phyloP scores from a whole-genome alignment of 2,329 filamentous ascomycete genomes.

The Paraconiothyrium brasiliense region DNA sequence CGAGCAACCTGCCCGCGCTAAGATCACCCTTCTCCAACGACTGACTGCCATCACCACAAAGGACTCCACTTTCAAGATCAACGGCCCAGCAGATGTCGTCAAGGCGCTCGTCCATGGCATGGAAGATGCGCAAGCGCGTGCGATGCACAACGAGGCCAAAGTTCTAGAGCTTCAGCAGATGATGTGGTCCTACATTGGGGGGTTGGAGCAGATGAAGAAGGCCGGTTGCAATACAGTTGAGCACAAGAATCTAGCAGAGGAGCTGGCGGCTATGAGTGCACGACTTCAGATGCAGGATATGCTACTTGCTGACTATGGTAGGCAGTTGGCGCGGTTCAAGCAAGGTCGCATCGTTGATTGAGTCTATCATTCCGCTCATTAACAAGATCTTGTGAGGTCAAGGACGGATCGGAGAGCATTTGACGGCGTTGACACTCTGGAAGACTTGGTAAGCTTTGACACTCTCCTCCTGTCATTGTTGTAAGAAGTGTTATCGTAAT shows the following conservation, averaged over 20 bases:
- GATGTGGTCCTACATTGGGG: background rate
- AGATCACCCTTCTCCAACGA: slow-evolving; percentile 20
- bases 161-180: slow-evolving; percentile 4
- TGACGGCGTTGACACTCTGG: too few species aligned
- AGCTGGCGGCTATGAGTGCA: slow-evolving; percentile 22
- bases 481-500: too few species aligned
- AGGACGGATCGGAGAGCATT: too few species aligned
- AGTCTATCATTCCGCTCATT: too few species aligned
- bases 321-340: slow-evolving; percentile 1
- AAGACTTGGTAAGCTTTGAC: too few species aligned
- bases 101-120: slow-evolving; percentile 19
- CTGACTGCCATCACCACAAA: slow-evolving; percentile 19
- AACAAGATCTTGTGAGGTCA: too few species aligned
- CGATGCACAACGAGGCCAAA: slow-evolving; percentile 10
- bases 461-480: too few species aligned
- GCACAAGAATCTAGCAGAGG: slow-evolving; percentile 21
- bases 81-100: slow-evolving; percentile 19
- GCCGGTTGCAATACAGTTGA: background rate
- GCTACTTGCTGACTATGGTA: slow-evolving; percentile 10
- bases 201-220: slow-evolving; percentile 7
- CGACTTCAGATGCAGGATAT: slow-evolving; percentile 18
- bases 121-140: slow-evolving; percentile 12
- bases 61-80: slow-evolving; percentile 20
- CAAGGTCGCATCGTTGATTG: background rate
- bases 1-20: slow-evolving; percentile 12